Conservation (phyloP, 2,329 filamentous ascomycete genomes). For the Coniochaeta sp. region DNA sequence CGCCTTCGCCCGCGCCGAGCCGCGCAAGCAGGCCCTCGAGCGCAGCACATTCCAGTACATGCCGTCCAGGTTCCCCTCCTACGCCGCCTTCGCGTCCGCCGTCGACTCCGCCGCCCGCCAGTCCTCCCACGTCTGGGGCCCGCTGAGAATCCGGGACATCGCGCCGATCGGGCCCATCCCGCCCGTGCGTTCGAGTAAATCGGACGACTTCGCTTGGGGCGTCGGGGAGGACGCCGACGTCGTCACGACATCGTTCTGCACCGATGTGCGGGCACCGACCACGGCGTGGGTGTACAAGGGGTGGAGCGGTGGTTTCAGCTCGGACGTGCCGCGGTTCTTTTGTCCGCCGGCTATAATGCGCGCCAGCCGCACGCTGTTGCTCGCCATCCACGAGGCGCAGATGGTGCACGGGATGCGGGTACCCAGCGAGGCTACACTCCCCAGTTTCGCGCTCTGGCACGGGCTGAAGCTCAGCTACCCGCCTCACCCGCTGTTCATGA, state of each 20-base stretch:
- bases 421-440: conserved; percentile 27
- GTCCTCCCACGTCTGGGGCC: conserved; percentile 22
- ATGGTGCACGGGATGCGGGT: conserved; percentile 20
- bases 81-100: conserved; percentile 30
- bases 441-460: conserved; percentile 28
- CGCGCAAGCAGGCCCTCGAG: conserved; percentile 52
- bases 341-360: conserved; percentile 29
- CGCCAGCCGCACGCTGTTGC: conserved; percentile 21
- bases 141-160: conserved; percentile 20
- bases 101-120: conserved; percentile 19
- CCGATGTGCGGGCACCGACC: conserved; percentile 16
- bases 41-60: conserved; percentile 50
- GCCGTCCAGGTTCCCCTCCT: conserved; percentile 42
- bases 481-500: conserved; percentile 26
- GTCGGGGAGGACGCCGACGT: conserved; percentile 26
- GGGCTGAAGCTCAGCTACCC: conserved; percentile 29
- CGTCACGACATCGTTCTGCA: conserved; percentile 22
- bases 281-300: conserved; percentile 24
- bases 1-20: conserved; percentile 41
- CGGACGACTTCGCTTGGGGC: conserved; percentile 18
- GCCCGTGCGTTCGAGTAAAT: conserved; percentile 1
- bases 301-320: conserved; percentile 22
- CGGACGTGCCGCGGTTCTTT: conserved; percentile 22
- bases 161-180: conserved; percentile 22
- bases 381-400: conserved; percentile 25